Conservation (phyloP, 1,284 basidiomycete genomes). For the Vanrija sp. region DNA sequence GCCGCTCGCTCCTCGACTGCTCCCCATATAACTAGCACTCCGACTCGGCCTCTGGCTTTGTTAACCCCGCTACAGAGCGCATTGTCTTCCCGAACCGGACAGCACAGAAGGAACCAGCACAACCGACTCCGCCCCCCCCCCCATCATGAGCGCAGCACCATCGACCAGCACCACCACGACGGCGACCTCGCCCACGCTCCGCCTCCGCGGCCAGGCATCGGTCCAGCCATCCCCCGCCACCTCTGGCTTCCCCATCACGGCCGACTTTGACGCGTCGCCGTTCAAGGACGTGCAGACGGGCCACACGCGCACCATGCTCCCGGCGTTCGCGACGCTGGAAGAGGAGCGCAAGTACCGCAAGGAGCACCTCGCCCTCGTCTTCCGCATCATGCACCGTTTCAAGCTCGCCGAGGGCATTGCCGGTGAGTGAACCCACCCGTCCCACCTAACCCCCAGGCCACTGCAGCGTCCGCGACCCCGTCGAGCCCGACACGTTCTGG, state of each 20-base stretch:
- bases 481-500: constrained; percentile 43
- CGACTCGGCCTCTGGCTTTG: too few species aligned
- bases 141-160: not conserved
- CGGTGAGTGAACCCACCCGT: constrained; percentile 2
- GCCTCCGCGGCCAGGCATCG: constrained; percentile 7
- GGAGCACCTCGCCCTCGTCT: constrained; percentile 40
- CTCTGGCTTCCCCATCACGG: constrained; percentile 27
- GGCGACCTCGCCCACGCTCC: constrained; percentile 7
- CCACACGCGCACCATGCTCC: constrained; percentile 30
- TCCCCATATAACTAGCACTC: too few species aligned
- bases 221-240: constrained; percentile 8
- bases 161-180: constrained; percentile 1
- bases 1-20: too few species aligned
- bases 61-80: too few species aligned
- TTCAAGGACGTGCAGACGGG: constrained; percentile 34
- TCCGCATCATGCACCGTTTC: constrained; percentile 35
- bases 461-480: constrained; percentile 37
- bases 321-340: constrained; percentile 24
- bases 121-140: too few species aligned
- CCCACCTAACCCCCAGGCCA: constrained; percentile 20
- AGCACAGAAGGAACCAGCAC: too few species aligned
- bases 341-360: constrained; percentile 39
- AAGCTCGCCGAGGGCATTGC: constrained; percentile 38
- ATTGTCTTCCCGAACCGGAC: too few species aligned
- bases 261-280: constrained; percentile 27